These are phyloP conservation scores for Chaetomium globosum DNA, from an alignment of 2,329 filamentous ascomycete species.

Conservation along the genomic window DNA sequence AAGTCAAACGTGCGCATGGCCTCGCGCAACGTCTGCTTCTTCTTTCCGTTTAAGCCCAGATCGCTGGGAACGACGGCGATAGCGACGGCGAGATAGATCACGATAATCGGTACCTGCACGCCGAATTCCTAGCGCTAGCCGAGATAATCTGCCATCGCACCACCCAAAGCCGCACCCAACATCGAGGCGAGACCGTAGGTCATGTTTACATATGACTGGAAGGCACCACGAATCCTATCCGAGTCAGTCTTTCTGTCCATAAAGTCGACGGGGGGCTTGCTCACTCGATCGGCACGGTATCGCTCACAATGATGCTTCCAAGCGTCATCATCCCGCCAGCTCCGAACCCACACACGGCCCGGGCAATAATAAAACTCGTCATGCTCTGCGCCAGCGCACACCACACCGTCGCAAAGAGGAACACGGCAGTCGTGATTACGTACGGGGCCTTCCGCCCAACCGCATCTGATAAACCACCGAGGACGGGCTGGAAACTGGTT, in stretches of 20 bases:
- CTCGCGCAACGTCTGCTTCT: conserved; percentile 49
- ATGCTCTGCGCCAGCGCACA: conserved; percentile 70
- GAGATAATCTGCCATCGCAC: conserved; percentile 67
- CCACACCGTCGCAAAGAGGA: conserved; percentile 66
- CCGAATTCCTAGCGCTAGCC: conserved; percentile 77
- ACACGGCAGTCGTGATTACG: conserved; percentile 63
- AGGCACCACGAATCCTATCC: conserved; percentile 61
- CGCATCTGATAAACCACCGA: conserved; percentile 73
- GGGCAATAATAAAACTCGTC: conserved; percentile 68
- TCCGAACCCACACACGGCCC: conserved; percentile 71
- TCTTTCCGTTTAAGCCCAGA: conserved; percentile 53
- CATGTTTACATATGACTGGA: conserved; percentile 71
- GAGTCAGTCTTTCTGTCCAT: background rate
- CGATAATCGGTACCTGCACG: conserved; percentile 58
- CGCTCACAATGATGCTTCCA: conserved; percentile 71
- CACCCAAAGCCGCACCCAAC: conserved; percentile 69
- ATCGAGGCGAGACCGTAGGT: conserved; percentile 57
- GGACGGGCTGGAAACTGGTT: conserved; percentile 73
- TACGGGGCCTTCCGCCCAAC: conserved; percentile 70
- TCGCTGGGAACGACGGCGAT: conserved; percentile 53
- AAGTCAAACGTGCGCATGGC: conserved; percentile 61
- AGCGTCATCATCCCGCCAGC: conserved; percentile 72
- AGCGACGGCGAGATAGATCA: conserved; percentile 52
- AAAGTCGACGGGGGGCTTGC: conserved; percentile 32
- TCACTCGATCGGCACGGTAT: conserved; percentile 72